Evolutionary conservation across 1,139 yeast species (phyloP), one percentile per base, ranked within the genome.

Genomic region (Taiozyma onychis): DNA sequence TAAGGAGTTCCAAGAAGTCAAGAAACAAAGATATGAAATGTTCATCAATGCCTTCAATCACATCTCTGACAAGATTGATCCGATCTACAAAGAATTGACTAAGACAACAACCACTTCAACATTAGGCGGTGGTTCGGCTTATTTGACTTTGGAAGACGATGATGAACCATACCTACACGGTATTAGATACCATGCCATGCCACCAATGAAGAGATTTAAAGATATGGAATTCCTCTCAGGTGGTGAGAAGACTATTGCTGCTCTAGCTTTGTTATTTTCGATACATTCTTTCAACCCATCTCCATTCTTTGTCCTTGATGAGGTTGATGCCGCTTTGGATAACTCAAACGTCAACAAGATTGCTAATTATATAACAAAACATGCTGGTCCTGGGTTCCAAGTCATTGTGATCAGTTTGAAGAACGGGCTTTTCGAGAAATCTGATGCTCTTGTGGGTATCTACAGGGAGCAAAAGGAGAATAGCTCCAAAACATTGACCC

Each of bases 241-340:
- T 48, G 99, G 99, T 47, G 99, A 93, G 64, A 90, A 91, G 66
- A 88, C 98, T 1, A 86, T 93, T 69, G 99, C 99, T 1, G 99
- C 99, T 0, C 74, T 93, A 57, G 97, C 98, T 0, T 73, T 93
- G 55, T 68, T 93, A 46, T 93, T 93, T 72, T 95, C 99, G 2
- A 81, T 91, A 48, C 97, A 93, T 66, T 85, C 95, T 0, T 88
- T 73, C 69, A 95, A 85, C 50, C 98, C 98, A 1, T 85, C 97
- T 0, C 99, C 99, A 26, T 93, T 93, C 66, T 93, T 93, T 65
- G 96, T 93, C 0, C 73, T 93, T 46, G 99, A 93, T 67, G 99
- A 93, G 69, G 91, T 93, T 18, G 99, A 93, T 71, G 98, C 99
- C 1, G 98, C 99, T 0, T 76, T 93, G 55, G 99, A 93, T 67